phyloP scores from a whole-genome alignment of 176 grass and related monocot species.

The Pontederia crassipes region DNA sequence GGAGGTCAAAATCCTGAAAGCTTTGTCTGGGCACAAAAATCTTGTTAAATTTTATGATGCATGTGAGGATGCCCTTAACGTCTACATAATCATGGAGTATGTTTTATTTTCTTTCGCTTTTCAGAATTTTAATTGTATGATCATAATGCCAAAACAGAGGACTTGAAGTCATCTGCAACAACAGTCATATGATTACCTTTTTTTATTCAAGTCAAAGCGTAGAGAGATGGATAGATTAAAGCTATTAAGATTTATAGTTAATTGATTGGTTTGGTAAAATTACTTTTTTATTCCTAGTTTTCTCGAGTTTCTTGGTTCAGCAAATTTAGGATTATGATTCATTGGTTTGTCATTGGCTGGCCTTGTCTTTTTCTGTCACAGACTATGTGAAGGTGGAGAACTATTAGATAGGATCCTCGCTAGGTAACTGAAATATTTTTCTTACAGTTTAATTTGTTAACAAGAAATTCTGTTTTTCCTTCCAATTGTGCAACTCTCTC shows the following conservation, averaged over 20 bases:
- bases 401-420: conserved; percentile 96
- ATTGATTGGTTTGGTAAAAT: no score
- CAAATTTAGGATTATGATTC: conserved; percentile 7
- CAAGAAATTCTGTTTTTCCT: neutral
- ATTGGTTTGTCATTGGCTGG: neutral
- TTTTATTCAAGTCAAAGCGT: no score
- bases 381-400: conserved; percentile 97
- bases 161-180: no score
- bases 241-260: no score
- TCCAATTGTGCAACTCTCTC: conserved; percentile 11
- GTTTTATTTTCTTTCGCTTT: conserved; percentile 32
- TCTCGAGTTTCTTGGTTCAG: neutral
- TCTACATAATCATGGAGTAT: conserved; percentile 99
- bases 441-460: conserved; percentile 1
- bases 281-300: no score
- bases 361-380: conserved; percentile 24
- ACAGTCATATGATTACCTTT: no score
- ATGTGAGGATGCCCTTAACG: conserved; percentile 99
- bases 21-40: conserved; percentile 89
- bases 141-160: conserved; percentile 6
- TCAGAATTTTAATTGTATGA: conserved; percentile 3
- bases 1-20: conserved; percentile 98
- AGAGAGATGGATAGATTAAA: no score
- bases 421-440: conserved; percentile 41
- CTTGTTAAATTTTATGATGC: conserved; percentile 99